Conservation (phyloP, 371 early-diverging fungal species). For the Mortierella sp. region DNA sequence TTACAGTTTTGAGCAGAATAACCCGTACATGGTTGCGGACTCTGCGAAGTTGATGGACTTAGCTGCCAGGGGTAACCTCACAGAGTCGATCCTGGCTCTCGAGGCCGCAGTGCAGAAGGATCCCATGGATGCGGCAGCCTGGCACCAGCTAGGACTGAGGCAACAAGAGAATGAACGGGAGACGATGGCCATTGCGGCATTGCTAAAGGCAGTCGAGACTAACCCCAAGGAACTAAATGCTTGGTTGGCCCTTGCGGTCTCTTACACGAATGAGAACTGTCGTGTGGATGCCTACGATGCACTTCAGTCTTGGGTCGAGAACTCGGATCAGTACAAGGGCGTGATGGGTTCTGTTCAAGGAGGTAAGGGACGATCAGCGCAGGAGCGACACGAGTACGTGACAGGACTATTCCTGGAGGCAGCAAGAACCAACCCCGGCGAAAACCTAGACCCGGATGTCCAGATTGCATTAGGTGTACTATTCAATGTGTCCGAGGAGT, state of each 20-base stretch:
- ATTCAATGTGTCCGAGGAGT: conserved; percentile 91
- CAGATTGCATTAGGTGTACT: conserved; percentile 95
- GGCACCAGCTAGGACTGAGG: conserved; percentile 87
- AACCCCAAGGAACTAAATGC: conserved; percentile 80
- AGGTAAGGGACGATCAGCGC: conserved; percentile 18
- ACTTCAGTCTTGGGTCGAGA: conserved; percentile 87
- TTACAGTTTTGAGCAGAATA: conserved; percentile 83
- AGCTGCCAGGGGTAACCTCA: conserved; percentile 67
- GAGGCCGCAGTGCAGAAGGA: conserved; percentile 92
- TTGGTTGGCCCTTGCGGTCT: conserved; percentile 90
- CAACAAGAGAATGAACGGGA: conserved; percentile 98
- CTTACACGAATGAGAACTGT: conserved; percentile 93
- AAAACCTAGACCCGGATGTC: conserved; percentile 88
- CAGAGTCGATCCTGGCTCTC: conserved; percentile 89
- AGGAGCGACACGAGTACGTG: conserved; percentile 75
- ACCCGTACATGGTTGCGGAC: conserved; percentile 76
- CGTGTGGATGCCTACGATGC: conserved; percentile 88
- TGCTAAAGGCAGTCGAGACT: conserved; percentile 81
- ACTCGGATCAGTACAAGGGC: conserved; percentile 74
- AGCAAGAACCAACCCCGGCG: conserved; percentile 76
- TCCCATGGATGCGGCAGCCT: conserved; percentile 82
- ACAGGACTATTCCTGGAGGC: conserved; percentile 85
- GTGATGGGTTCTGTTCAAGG: conserved; percentile 37
- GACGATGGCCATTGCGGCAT: conserved; percentile 88
- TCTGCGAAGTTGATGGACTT: conserved; percentile 58